Evolutionary conservation across 192 early-diverging fungal genomes (phyloP), one percentile per base, ranked within the genome.

Genomic region (Glomus cerebriforme): DNA sequence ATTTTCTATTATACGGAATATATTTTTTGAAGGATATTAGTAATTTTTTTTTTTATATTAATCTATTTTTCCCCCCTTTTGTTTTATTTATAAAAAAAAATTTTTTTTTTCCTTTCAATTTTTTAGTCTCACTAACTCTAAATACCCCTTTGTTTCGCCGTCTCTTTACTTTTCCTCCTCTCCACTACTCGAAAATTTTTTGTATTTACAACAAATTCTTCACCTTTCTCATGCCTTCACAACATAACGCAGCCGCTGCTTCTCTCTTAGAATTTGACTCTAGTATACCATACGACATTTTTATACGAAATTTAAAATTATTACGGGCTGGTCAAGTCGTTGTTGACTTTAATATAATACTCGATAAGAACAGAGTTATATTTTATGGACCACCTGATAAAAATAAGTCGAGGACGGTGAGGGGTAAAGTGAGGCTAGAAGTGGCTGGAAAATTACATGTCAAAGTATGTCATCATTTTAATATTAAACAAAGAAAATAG

Each of bases 371-470:
- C 22, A 73, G 71, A 29, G 45, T 73, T 10, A 59, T 73, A 47
- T 73, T 73, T 32, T 31, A 73, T 54, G 71, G 71, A 15, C 26
- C 71, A 27, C 71, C 43, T 15, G 26, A 45, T 19, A 10, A n/a
- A 29, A 26, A 54, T 47, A 73, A 73, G 31, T 34, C 27, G 31
- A 27, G 71, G 45, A 73, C 43, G 24, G 71, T 73, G 43, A 73
- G 71, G 45, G 71, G 71, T 15, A 73, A 73, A 73, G 71, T 73
- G 39, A 73, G 31, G 71, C 45, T 73, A 34, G 71, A 73, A 73
- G 45, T 73, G n/a, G 71, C 71, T 32, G 71, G 71, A 22, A 73
- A 59, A 22, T 31, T 73, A 59, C 45, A 73, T 49, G 71, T 73
- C 6, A 73, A 73, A 31, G 71, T 73, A 73, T 34, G 15, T 65